Evolutionary conservation across 2,329 filamentous ascomycete genomes (phyloP).

Genomic region (Talaromyces amestolkiae): DNA sequence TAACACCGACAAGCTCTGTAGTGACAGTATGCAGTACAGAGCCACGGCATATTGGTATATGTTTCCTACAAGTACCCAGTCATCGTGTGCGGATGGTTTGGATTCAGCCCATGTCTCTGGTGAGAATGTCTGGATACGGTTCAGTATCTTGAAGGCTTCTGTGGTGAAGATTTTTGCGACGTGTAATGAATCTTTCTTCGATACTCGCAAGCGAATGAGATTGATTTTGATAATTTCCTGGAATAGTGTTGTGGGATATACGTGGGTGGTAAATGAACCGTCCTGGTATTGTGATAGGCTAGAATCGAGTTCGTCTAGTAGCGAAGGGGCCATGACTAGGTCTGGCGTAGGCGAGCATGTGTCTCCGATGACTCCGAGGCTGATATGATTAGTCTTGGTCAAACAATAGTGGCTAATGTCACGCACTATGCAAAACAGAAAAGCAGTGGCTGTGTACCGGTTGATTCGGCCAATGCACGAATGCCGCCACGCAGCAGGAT

Average conservation of each 20-base stretch:
- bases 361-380: conserved; percentile 35
- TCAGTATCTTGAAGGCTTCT: conserved; percentile 27
- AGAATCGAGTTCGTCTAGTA: conserved; percentile 29
- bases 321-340: conserved; percentile 26
- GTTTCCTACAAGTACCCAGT: conserved; percentile 31
- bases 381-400: conserved; percentile 22
- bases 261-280: conserved; percentile 21
- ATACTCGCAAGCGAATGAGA: conserved; percentile 28
- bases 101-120: conserved; percentile 30
- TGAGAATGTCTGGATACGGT: conserved; percentile 31
- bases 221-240: conserved; percentile 1
- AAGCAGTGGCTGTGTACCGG: conserved; percentile 26
- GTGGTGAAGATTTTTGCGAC: conserved; percentile 10
- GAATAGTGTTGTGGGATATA: not conserved
- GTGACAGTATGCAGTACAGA: conserved; percentile 40
- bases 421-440: conserved; percentile 30
- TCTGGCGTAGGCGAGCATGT: conserved; percentile 38
- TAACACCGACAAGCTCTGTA: conserved; percentile 35
- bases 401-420: not conserved
- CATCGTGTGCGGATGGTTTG: conserved; percentile 21
- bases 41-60: conserved; percentile 34
- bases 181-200: not conserved
- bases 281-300: conserved; percentile 25
- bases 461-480: conserved; percentile 22
- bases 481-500: conserved; percentile 37